Percentiles rank a stretch among this genome's conserved stretches.
phyloP scores from a whole-genome alignment of 2,329 filamentous ascomycete species.

The Fusarium longipes region DNA sequence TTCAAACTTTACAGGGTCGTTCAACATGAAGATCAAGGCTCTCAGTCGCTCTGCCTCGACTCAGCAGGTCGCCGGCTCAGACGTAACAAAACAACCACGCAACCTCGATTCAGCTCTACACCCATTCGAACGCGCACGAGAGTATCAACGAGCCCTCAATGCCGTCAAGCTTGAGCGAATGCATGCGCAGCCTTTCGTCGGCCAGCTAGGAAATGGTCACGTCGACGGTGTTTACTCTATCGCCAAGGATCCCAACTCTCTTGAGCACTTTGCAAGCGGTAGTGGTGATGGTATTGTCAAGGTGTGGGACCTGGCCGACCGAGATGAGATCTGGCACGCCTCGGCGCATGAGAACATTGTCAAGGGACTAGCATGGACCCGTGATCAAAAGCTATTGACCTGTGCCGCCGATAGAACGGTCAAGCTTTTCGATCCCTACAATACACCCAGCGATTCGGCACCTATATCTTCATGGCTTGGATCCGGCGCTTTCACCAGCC shows the following conservation, averaged over 20 bases:
- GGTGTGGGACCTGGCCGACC: constrained; percentile 82
- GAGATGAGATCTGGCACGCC: constrained; percentile 79
- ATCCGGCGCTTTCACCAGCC: constrained; percentile 80
- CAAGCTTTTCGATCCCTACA: constrained; percentile 92
- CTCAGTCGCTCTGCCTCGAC: constrained; percentile 73
- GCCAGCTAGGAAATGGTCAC: constrained; percentile 88
- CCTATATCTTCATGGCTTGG: constrained; percentile 89
- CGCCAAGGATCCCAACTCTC: constrained; percentile 80
- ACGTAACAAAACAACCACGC: constrained; percentile 72
- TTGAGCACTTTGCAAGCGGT: constrained; percentile 82
- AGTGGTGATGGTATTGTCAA: constrained; percentile 95
- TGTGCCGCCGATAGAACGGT: constrained; percentile 88
- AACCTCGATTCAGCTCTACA: constrained; percentile 87
- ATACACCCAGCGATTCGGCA: constrained; percentile 72
- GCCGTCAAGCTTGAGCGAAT: constrained; percentile 94
- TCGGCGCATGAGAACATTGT: constrained; percentile 94
- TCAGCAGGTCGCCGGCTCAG: constrained; percentile 74
- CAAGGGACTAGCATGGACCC: constrained; percentile 90
- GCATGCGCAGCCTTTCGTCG: constrained; percentile 81
- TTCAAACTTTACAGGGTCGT: neutral
- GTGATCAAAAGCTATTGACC: constrained; percentile 84
- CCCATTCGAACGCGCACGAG: constrained; percentile 89
- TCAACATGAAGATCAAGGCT: constrained; percentile 70
- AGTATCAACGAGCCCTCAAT: constrained; percentile 71
- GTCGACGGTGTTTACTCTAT: constrained; percentile 87